These are phyloP conservation scores for Fusarium haematococcum DNA, from an alignment of 2,329 filamentous ascomycete genomes.

Conservation along the genomic window DNA sequence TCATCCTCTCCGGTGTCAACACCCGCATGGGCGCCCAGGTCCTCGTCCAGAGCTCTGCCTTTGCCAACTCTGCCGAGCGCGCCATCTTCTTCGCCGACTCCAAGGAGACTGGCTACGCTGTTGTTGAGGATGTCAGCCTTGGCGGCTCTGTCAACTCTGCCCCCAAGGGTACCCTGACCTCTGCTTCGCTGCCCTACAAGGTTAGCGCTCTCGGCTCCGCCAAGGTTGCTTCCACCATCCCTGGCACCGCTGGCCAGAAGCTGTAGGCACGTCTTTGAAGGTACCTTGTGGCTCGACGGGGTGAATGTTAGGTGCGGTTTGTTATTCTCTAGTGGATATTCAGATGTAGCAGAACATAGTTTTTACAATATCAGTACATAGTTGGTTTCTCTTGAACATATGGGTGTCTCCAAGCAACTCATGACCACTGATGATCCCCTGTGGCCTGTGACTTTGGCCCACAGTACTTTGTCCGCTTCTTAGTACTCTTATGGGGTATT, in stretches of 20 bases:
- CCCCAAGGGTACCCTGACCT: slow-evolving; percentile 61
- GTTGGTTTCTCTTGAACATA: neutral
- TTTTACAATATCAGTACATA: slow-evolving; percentile 1
- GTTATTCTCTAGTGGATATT: neutral
- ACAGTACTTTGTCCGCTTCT: neutral
- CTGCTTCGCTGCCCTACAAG: slow-evolving; percentile 65
- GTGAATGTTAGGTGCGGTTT: neutral
- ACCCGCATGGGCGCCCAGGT: slow-evolving; percentile 67
- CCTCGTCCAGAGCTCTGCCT: slow-evolving; percentile 67
- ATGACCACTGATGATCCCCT: neutral
- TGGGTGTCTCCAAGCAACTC: neutral
- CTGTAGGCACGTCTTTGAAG: slow-evolving; percentile 12
- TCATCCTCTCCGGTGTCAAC: slow-evolving; percentile 63
- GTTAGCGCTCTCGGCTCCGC: slow-evolving; percentile 57
- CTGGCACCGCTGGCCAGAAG: slow-evolving; percentile 53
- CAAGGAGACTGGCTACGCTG: slow-evolving; percentile 56
- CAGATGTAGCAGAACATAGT: neutral
- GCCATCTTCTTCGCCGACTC: slow-evolving; percentile 56
- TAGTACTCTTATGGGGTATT: neutral
- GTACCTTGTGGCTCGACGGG: neutral
- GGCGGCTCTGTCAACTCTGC: slow-evolving; percentile 55
- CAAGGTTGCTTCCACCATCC: slow-evolving; percentile 58
- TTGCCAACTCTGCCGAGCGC: slow-evolving; percentile 53
- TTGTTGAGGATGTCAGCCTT: slow-evolving; percentile 55
- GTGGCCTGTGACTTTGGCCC: neutral